phyloP scores from a whole-genome alignment of 1,284 basidiomycete genomes.

The Clitocybe nebularis region DNA sequence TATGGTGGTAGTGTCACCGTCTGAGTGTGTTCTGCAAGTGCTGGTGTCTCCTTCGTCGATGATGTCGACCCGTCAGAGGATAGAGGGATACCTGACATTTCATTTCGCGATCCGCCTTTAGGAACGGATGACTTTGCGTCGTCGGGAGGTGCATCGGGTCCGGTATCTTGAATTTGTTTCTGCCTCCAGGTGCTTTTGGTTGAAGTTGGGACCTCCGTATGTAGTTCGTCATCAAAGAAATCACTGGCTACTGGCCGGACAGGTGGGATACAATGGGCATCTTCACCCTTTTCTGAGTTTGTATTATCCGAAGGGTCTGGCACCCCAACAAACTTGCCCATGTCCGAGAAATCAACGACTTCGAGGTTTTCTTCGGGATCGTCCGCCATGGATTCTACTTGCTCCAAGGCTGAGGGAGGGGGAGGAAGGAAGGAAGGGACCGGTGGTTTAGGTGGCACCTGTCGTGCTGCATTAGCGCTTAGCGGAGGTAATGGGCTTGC shows the following conservation, averaged over 20 bases:
- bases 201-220: constrained; percentile 17
- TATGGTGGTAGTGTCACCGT: constrained; percentile 8
- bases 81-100: too few species aligned
- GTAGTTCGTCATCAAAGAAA: constrained; percentile 52
- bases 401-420: constrained; percentile 41
- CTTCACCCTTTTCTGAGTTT: constrained; percentile 14
- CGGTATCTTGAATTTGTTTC: constrained; percentile 23
- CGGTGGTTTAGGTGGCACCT: constrained; percentile 12
- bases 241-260: constrained; percentile 59
- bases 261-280: constrained; percentile 14
- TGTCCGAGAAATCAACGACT: constrained; percentile 73
- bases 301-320: constrained; percentile 21
- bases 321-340: constrained; percentile 61
- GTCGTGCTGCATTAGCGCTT: constrained; percentile 17
- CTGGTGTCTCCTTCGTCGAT: constrained; percentile 7
- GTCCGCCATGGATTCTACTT: constrained; percentile 44
- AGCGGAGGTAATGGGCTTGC: constrained; percentile 29
- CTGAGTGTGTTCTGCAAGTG: constrained; percentile 11
- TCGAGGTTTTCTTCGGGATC: constrained; percentile 60
- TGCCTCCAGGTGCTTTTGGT: constrained; percentile 41
- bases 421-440: constrained; percentile 31
- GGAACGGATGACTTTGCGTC: too few species aligned
- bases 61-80: constrained; percentile 3
- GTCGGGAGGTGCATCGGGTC: background rate
- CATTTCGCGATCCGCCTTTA: too few species aligned